phyloP scores from a whole-genome alignment of 83 land plant species.

The Diphasiastrum complanatum region DNA sequence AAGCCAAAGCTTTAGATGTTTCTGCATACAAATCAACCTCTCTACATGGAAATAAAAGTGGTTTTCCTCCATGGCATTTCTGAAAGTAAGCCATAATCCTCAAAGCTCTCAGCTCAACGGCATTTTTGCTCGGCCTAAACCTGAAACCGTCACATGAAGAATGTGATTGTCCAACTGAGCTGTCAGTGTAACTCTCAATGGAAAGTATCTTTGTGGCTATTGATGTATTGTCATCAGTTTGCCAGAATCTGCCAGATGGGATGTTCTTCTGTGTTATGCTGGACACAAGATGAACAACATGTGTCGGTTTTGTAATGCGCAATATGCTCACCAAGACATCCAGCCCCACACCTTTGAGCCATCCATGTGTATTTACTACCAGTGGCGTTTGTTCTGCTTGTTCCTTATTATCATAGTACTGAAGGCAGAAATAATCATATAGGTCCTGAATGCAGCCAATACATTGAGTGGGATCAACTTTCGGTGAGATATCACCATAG shows the following conservation, averaged over 20 bases:
- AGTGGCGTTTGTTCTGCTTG: conserved; percentile 41
- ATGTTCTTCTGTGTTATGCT: conserved; percentile 54
- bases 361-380: conserved; percentile 84
- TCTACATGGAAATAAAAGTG: conserved; percentile 16
- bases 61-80: conserved; percentile 41
- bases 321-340: conserved; percentile 66
- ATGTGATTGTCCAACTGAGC: conserved; percentile 41
- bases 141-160: conserved; percentile 17
- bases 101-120: conserved; percentile 41
- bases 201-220: conserved; percentile 32
- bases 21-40: conserved; percentile 40
- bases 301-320: conserved; percentile 52
- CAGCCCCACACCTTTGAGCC: conserved; percentile 92
- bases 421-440: conserved; percentile 51
- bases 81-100: conserved; percentile 60
- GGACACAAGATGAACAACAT: conserved; percentile 61
- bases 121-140: conserved; percentile 41
- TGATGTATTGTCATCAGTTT: conserved; percentile 11
- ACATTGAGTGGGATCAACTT: conserved; percentile 63
- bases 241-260: conserved; percentile 65
- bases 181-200: conserved; percentile 33
- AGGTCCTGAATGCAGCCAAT: conserved; percentile 36
- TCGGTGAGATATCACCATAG: conserved; percentile 83
- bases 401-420: conserved; percentile 19
- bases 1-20: conserved; percentile 53